phyloP scores from a whole-genome alignment of 495 filamentous ascomycete genomes.

The Acidomyces sp. region DNA sequence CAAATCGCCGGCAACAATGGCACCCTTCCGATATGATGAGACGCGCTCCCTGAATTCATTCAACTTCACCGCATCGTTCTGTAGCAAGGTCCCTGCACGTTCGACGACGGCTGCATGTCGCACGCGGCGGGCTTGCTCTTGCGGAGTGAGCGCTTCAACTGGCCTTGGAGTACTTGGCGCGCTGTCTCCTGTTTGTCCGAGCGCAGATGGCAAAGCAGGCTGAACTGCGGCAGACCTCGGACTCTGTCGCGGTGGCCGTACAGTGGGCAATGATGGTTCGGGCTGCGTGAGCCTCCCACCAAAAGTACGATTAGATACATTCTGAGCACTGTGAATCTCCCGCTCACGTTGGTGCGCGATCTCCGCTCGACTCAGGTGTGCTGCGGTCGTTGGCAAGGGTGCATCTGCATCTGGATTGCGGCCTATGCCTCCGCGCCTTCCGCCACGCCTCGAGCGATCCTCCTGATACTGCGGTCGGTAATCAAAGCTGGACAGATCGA shows the following conservation, averaged over 20 bases:
- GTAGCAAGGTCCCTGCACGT: conserved; percentile 65
- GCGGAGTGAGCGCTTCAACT: conserved; percentile 37
- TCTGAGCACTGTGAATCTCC: conserved; percentile 78
- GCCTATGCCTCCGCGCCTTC: conserved; percentile 46
- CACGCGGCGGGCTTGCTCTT: conserved; percentile 66
- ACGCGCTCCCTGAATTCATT: conserved; percentile 62
- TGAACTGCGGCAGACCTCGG: conserved; percentile 18
- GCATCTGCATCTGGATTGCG: conserved; percentile 68
- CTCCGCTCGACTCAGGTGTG: conserved; percentile 73
- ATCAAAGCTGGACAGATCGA: conserved; percentile 79
- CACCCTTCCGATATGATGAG: conserved; percentile 55
- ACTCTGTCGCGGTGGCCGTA: conserved; percentile 29
- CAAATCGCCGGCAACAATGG: conserved; percentile 55
- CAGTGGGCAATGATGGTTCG: conserved; percentile 27
- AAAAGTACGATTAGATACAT: conserved; percentile 62
- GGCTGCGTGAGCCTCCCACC: conserved; percentile 60
- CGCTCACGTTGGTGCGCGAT: conserved; percentile 85
- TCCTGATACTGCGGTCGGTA: conserved; percentile 58
- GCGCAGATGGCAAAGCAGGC: conserved; percentile 6
- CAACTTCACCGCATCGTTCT: conserved; percentile 59
- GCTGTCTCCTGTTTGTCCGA: neutral
- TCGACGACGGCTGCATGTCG: conserved; percentile 72
- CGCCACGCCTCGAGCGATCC: conserved; percentile 38
- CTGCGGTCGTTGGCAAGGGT: conserved; percentile 62
- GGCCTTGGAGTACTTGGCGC: conserved; percentile 10